Evolutionary conservation across 2,329 filamentous ascomycete genomes (phyloP).

Genomic region (Plenodomus biglobosus): DNA sequence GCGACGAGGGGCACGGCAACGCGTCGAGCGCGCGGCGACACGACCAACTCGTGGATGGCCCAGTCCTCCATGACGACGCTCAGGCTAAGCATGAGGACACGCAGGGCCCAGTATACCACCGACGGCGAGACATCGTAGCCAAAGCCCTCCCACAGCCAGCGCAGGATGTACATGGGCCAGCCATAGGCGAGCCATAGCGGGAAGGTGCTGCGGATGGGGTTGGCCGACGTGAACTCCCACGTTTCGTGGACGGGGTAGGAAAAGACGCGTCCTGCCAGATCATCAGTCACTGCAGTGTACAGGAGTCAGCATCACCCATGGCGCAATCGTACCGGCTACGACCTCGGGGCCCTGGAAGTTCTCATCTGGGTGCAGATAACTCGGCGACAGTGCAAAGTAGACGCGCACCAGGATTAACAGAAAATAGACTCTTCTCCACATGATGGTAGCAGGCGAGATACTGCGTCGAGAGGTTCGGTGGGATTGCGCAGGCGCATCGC

Average conservation of each 20-base stretch:
- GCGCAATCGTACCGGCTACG: slow-evolving; percentile 70
- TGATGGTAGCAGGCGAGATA: slow-evolving; percentile 47
- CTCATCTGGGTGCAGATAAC: slow-evolving; percentile 97
- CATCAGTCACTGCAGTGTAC: slow-evolving; percentile 10
- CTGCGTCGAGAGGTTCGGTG: slow-evolving; percentile 14
- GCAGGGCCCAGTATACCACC: slow-evolving; percentile 84
- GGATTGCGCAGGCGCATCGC: slow-evolving; percentile 29
- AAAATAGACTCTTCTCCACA: slow-evolving; percentile 92
- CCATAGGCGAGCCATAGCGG: slow-evolving; percentile 96
- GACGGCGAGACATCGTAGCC: slow-evolving; percentile 80
- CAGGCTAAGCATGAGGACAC: slow-evolving; percentile 87
- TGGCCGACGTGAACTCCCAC: slow-evolving; percentile 91
- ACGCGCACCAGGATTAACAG: slow-evolving; percentile 82
- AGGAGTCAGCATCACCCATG: neutral
- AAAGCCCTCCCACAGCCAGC: slow-evolving; percentile 89
- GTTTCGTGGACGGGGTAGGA: slow-evolving; percentile 85
- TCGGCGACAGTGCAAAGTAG: slow-evolving; percentile 91
- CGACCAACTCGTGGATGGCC: slow-evolving; percentile 90
- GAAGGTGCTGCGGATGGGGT: slow-evolving; percentile 93
- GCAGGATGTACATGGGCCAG: slow-evolving; percentile 86
- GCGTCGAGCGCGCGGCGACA: slow-evolving; percentile 68
- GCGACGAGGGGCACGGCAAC: slow-evolving; percentile 81
- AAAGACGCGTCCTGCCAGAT: slow-evolving; percentile 76
- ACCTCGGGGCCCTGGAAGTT: slow-evolving; percentile 98
- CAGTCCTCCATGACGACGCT: slow-evolving; percentile 98